Conservation (phyloP, 306 rosid species). For the Datisca glomerata region DNA sequence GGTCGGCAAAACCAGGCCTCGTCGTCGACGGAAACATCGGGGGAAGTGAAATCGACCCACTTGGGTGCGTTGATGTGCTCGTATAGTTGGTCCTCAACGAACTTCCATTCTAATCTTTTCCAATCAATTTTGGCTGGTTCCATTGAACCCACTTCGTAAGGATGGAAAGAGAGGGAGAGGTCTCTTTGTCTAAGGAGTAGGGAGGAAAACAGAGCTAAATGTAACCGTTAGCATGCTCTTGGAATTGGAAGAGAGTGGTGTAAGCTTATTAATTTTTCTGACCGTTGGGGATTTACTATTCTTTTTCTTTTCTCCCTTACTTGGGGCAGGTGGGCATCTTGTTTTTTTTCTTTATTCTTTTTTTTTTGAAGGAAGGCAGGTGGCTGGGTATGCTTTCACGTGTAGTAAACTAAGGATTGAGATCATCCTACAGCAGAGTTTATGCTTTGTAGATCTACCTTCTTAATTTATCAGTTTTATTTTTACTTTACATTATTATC, state of each 20-base stretch:
- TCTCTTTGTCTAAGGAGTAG: not conserved
- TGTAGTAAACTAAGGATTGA: too few relatives aligned
- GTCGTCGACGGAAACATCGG: conserved; percentile 20
- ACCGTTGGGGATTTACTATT: conserved; percentile 90
- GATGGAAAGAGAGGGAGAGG: not conserved
- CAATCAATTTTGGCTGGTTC: conserved; percentile 95
- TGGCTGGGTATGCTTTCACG: too few relatives aligned
- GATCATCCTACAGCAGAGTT: too few relatives aligned
- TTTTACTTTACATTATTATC: too few relatives aligned
- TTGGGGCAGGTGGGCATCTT: too few relatives aligned
- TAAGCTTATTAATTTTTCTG: conserved; percentile 10
- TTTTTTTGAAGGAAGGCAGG: too few relatives aligned
- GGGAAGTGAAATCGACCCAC: conserved; percentile 78
- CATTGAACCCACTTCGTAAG: conserved; percentile 24
- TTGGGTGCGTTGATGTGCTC: conserved; percentile 90
- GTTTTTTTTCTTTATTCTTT: too few relatives aligned
- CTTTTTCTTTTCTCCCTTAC: too few relatives aligned
- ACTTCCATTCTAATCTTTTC: conserved; percentile 72
- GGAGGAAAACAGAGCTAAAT: conserved; percentile 9
- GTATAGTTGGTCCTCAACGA: conserved; percentile 58
- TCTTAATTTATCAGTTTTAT: too few relatives aligned
- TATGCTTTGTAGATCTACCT: too few relatives aligned
- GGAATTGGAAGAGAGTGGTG: not conserved
- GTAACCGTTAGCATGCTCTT: conserved; percentile 40
- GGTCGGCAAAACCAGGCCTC: conserved; percentile 88